phyloP scores from a whole-genome alignment of 2,329 filamentous ascomycete species.

The Mycosphaerella arachidis region DNA sequence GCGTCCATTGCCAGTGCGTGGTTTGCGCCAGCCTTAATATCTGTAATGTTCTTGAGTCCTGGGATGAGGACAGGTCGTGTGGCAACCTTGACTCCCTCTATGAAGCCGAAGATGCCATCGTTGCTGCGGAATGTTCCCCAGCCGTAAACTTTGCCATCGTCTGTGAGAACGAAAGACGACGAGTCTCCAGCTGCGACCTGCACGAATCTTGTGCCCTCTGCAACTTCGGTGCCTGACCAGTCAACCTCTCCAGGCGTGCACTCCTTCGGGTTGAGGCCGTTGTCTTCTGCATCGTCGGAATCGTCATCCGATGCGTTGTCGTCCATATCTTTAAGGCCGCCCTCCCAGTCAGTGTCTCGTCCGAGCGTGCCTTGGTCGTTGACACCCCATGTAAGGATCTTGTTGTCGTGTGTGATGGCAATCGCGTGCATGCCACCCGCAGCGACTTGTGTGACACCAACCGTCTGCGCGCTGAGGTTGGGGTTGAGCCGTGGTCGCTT shows the following conservation, averaged over 20 bases:
- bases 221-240: constrained; percentile 33
- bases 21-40: constrained; percentile 64
- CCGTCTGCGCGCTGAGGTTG: constrained; percentile 51
- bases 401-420: constrained; percentile 73
- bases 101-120: constrained; percentile 63
- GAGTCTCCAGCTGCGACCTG: constrained; percentile 71
- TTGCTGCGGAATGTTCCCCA: constrained; percentile 78
- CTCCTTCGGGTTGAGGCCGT: constrained; percentile 67
- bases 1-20: constrained; percentile 65
- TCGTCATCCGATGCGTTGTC: constrained; percentile 54
- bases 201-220: constrained; percentile 58
- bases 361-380: constrained; percentile 81
- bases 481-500: constrained; percentile 69
- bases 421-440: constrained; percentile 79
- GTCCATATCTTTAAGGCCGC: constrained; percentile 53
- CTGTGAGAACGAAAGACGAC: constrained; percentile 70
- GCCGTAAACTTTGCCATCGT: constrained; percentile 70
- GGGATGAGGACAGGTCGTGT: constrained; percentile 53
- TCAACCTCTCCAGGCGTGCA: constrained; percentile 54
- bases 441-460: constrained; percentile 69
- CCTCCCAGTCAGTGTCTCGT: constrained; percentile 65
- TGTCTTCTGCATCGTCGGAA: constrained; percentile 52
- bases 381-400: constrained; percentile 80
- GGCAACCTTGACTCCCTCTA: constrained; percentile 50
- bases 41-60: constrained; percentile 61